These are phyloP conservation scores for Lipomyces starkeyi DNA, from an alignment of 805 yeast genomes.

Conservation along the genomic window DNA sequence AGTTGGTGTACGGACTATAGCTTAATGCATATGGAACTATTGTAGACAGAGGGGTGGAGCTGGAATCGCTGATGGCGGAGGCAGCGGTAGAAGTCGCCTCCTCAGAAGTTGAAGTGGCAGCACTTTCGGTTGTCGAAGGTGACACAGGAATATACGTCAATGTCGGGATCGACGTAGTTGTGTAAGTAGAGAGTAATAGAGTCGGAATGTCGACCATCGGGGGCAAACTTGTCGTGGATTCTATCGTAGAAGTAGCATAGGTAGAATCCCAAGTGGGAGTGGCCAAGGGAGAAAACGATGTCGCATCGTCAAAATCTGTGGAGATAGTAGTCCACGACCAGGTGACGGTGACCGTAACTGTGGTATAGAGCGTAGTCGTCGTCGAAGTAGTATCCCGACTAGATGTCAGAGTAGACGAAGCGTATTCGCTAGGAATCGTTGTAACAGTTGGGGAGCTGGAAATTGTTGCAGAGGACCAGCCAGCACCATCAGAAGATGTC, in stretches of 20 bases:
- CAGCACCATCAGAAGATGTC: slow-evolving; percentile 3
- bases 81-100: slow-evolving; percentile 7
- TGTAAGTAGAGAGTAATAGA: not conserved
- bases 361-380: slow-evolving; percentile 14
- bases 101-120: slow-evolving; percentile 13
- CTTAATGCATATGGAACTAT: slow-evolving; percentile 27
- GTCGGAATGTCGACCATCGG: not conserved
- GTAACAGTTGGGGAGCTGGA: slow-evolving; percentile 28
- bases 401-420: slow-evolving; percentile 11
- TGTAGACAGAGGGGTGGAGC: slow-evolving; percentile 24
- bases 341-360: slow-evolving; percentile 18
- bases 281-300: not conserved
- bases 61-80: slow-evolving; percentile 10
- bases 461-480: slow-evolving; percentile 7
- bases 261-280: not conserved
- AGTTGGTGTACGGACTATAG: slow-evolving; percentile 65
- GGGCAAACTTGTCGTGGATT: not conserved
- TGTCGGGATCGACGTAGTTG: slow-evolving; percentile 6
- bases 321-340: slow-evolving; percentile 24
- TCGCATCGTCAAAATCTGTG: not conserved
- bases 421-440: slow-evolving; percentile 14
- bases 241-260: not conserved
- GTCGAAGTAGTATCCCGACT: slow-evolving; percentile 9
- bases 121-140: slow-evolving; percentile 5
- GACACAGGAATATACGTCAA: not conserved